Conservation (phyloP, 768 basidiomycete species). For the Pluteus cervinus region DNA sequence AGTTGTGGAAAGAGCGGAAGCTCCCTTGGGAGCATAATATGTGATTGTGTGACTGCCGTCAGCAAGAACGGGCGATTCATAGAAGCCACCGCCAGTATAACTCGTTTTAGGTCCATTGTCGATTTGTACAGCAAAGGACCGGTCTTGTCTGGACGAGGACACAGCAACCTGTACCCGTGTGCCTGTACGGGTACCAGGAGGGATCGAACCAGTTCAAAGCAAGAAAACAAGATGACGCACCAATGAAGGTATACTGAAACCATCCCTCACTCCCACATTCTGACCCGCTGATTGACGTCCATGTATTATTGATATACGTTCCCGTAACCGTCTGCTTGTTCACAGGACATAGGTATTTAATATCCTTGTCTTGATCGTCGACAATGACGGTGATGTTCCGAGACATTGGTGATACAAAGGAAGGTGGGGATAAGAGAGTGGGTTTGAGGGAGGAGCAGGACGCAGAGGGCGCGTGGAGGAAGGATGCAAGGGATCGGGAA, state of each 20-base stretch:
- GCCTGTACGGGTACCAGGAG: constrained; percentile 14
- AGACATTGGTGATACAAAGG: constrained; percentile 10
- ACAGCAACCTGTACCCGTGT: constrained; percentile 24
- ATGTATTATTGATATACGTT: constrained; percentile 32
- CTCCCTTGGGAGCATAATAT: constrained; percentile 26
- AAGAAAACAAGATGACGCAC: constrained; percentile 13
- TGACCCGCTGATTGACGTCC: constrained; percentile 26
- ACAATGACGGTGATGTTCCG: constrained; percentile 23
- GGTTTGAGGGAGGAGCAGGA: constrained; percentile 12
- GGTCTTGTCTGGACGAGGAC: constrained; percentile 15
- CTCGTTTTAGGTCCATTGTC: constrained; percentile 26
- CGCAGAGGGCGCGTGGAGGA: constrained; percentile 2
- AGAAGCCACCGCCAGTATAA: constrained; percentile 24
- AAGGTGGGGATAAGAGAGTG: constrained; percentile 14
- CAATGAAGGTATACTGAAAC: constrained; percentile 34
- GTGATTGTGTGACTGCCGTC: constrained; percentile 32
- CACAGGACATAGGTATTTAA: constrained; percentile 32
- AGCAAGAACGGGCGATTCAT: constrained; percentile 22
- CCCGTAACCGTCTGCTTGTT: constrained; percentile 25
- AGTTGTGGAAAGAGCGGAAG: constrained; percentile 17
- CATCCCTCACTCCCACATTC: constrained; percentile 27
- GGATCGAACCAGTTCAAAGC: too few species aligned
- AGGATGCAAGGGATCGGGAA: too few species aligned
- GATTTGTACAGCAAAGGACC: constrained; percentile 28
- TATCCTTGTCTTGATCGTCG: constrained; percentile 30